Conservation (phyloP, 2,329 filamentous ascomycete genomes). For the Colletotrichum sp. region DNA sequence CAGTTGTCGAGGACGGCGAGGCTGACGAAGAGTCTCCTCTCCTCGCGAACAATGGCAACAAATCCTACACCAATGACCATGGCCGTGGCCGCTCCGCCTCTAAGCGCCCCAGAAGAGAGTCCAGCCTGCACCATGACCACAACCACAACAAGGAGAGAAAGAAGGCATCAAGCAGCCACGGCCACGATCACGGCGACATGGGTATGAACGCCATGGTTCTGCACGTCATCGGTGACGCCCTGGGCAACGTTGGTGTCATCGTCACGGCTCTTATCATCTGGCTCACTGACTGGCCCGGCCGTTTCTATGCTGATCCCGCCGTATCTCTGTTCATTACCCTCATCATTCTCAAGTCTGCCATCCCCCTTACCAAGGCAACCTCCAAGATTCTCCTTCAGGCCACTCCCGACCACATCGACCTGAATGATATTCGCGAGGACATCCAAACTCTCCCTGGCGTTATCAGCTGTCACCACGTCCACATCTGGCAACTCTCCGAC, state of each 20-base stretch:
- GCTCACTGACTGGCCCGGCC: slow-evolving; percentile 82
- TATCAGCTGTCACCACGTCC: slow-evolving; percentile 90
- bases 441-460: slow-evolving; percentile 86
- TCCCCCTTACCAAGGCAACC: slow-evolving; percentile 80
- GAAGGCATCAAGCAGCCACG: slow-evolving; percentile 64
- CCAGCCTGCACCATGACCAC: slow-evolving; percentile 69
- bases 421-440: slow-evolving; percentile 91
- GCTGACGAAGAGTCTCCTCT: slow-evolving; percentile 52
- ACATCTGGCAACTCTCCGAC: slow-evolving; percentile 97
- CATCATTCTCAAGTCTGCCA: slow-evolving; percentile 74
- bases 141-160: slow-evolving; percentile 81
- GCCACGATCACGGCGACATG: slow-evolving; percentile 85
- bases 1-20: slow-evolving; percentile 44
- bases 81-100: slow-evolving; percentile 23
- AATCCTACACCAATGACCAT: slow-evolving; percentile 7
- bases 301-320: slow-evolving; percentile 87
- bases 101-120: slow-evolving; percentile 49
- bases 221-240: slow-evolving; percentile 80
- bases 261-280: slow-evolving; percentile 86
- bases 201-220: slow-evolving; percentile 91
- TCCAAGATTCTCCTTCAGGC: slow-evolving; percentile 92
- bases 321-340: slow-evolving; percentile 95
- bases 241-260: slow-evolving; percentile 88
- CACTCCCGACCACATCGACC: slow-evolving; percentile 84
- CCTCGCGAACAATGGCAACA: slow-evolving; percentile 42